Conservation (phyloP, 768 basidiomycete species). For the Mrakia frigida region DNA sequence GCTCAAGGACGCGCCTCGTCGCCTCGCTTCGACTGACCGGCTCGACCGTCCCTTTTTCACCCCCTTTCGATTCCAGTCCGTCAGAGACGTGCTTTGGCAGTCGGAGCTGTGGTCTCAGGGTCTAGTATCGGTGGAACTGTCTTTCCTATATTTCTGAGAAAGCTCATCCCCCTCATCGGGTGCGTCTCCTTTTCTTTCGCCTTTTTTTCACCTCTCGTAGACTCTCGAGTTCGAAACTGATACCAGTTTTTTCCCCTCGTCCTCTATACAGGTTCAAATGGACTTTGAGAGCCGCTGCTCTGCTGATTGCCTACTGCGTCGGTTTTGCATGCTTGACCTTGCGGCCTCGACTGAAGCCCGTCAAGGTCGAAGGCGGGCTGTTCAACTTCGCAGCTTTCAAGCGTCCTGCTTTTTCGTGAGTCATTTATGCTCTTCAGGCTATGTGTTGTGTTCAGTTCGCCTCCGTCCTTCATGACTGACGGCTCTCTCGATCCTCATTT, state of each 20-base stretch:
- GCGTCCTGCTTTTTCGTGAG: constrained; percentile 17
- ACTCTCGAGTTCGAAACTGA: background rate
- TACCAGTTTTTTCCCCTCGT: background rate
- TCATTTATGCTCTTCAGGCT: too few relatives aligned
- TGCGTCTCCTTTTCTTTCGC: background rate
- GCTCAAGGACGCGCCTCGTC: background rate
- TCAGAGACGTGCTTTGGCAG: constrained; percentile 62
- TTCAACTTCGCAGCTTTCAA: constrained; percentile 32
- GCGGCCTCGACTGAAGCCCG: constrained; percentile 30
- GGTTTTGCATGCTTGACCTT: constrained; percentile 27
- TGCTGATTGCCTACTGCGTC: constrained; percentile 25
- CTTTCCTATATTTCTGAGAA: constrained; percentile 55
- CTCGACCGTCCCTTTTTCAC: too few relatives aligned
- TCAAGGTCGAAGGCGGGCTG: constrained; percentile 28
- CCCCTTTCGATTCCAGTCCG: constrained; percentile 39
- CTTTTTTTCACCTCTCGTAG: too few relatives aligned
- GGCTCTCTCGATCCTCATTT: too few relatives aligned
- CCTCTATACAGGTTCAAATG: constrained; percentile 16
- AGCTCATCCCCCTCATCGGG: constrained; percentile 18
- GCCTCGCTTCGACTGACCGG: background rate
- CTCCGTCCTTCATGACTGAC: too few relatives aligned
- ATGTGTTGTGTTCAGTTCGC: too few relatives aligned
- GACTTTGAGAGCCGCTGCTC: constrained; percentile 28
- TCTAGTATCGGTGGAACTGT: constrained; percentile 61
- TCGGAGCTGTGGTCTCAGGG: constrained; percentile 67